These are phyloP conservation scores for Picochlorum sp. DNA, from an alignment of 139 green algal genomes.

Conservation along the genomic window DNA sequence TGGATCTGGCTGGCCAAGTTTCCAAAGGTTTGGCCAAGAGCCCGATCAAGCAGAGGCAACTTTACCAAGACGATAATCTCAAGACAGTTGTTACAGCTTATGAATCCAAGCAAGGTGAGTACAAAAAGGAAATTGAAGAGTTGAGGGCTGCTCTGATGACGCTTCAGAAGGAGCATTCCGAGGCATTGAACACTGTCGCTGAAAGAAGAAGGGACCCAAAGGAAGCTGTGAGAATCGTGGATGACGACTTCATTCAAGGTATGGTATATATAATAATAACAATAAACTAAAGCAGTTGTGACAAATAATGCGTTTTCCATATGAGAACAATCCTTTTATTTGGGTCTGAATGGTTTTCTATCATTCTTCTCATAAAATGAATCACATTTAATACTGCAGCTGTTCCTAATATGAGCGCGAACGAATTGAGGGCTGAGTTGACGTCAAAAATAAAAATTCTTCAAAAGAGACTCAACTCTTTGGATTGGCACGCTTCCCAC, in stretches of 20 bases:
- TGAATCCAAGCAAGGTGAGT: constrained; percentile 31
- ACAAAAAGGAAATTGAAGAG: constrained; percentile 27
- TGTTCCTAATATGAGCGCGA: constrained; percentile 12
- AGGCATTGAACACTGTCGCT: constrained; percentile 9
- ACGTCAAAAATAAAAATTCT: background rate
- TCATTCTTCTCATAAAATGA: too few relatives aligned
- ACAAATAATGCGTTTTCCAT: too few relatives aligned
- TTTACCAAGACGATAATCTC: constrained; percentile 11
- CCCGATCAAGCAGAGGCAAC: background rate
- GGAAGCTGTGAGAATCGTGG: background rate
- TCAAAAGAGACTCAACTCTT: constrained; percentile 3
- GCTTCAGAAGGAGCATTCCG: constrained; percentile 22
- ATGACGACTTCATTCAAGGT: constrained; percentile 15
- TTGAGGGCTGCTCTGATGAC: constrained; percentile 24
- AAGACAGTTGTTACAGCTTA: constrained; percentile 38
- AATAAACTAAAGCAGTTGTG: too few relatives aligned
- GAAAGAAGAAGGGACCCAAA: background rate
- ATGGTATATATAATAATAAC: too few relatives aligned
- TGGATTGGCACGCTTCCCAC: background rate
- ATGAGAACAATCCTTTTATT: too few relatives aligned
- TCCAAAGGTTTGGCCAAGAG: constrained; percentile 2
- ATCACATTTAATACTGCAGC: too few relatives aligned
- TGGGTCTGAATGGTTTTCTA: too few relatives aligned
- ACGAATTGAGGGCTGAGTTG: constrained; percentile 18
- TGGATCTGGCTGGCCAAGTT: constrained; percentile 22